Base-by-base conservation (phyloP, 1,284 basidiomycete species). In the Sanguinoderma infundibulare region DNA sequence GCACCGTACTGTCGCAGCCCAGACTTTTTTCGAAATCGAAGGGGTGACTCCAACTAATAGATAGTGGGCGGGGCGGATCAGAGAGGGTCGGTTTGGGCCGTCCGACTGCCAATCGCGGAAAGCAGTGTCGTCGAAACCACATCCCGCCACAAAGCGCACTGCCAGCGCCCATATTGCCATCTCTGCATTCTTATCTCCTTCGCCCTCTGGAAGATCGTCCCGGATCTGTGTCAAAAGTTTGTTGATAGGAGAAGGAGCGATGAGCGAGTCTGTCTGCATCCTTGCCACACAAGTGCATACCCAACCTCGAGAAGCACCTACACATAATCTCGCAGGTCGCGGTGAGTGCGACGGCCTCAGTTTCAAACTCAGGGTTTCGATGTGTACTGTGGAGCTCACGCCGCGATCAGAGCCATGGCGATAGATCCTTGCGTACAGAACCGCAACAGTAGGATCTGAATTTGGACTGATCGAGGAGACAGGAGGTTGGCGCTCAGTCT, bases 381-480 rank as follows among this genome's bases (percentile, higher is more conserved):
- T 40, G 38, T 50, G 47, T 51, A 34, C 32, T n/a, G 49, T 51
- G 49, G 49, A 35, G 49, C 22, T 51, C 10, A 34, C 49, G 32
- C 49, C 49, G 35, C 49, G 3, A 20, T 36, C 17, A 20, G 28
- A 20, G 17, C 32, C 47, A 35, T 50, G 47, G 22, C 32, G 15
- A 22, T 42, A 50, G 46, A 55, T 47, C 40, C 52, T 42, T n/a
- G 42, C 35, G 20, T 26, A 34, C 32, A 39, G 24, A 44, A 50
- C 44, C 51, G 49, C 49, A 35, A 4, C 24, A 28, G 53, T 47
- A 55, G 20, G 15, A 24, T 62, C 38, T 57, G 35, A 59, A 62
- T 65, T 36, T 28, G 57, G 63, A 24, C 51, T 55, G 60, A 65
- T 65, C 63, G 60, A 34, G 44, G 46, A 44, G 51, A 65, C 46